Percentiles rank a stretch among this genome's conserved stretches.
Conservation (phyloP, 1,284 basidiomycete species). For the Coniferiporia sulphurascens region DNA sequence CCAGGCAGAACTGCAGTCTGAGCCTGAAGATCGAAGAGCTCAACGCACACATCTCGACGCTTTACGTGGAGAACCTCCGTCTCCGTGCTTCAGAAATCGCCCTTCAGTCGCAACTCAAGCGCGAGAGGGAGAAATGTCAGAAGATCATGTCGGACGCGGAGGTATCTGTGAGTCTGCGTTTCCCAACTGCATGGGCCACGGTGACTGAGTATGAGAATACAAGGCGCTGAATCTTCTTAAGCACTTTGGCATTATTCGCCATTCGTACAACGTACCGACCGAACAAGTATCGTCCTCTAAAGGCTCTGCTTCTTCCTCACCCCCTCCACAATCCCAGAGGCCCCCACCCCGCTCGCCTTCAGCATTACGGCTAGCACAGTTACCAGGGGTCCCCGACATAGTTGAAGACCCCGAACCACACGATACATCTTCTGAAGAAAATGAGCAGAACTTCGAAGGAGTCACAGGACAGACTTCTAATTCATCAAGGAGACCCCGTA, state of each 20-base stretch:
- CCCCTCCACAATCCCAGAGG: conserved; percentile 38
- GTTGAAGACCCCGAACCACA: conserved; percentile 14
- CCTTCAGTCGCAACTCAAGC: conserved; percentile 66
- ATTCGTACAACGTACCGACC: conserved; percentile 45
- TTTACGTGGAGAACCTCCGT: conserved; percentile 76
- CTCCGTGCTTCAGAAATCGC: conserved; percentile 75
- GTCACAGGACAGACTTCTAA: neutral
- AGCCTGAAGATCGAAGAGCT: conserved; percentile 79
- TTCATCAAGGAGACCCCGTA: conserved; percentile 8
- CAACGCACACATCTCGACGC: conserved; percentile 70
- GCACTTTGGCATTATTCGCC: conserved; percentile 59
- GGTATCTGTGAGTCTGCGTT: conserved; percentile 50
- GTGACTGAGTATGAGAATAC: conserved; percentile 3
- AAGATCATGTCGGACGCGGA: conserved; percentile 68
- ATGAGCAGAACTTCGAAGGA: neutral
- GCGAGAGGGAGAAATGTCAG: conserved; percentile 69
- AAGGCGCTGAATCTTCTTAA: conserved; percentile 61
- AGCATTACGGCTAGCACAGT: conserved; percentile 9
- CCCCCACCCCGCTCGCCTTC: conserved; percentile 31
- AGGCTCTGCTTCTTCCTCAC: conserved; percentile 28
- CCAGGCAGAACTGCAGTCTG: conserved; percentile 77
- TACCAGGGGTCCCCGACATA: conserved; percentile 15
- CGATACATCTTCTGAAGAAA: conserved; percentile 12
- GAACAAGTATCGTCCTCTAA: conserved; percentile 18
- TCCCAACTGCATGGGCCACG: neutral